A percentile compares a stretch with the other conserved stretches of the same genome.
These are phyloP conservation scores for Picea sitchensis DNA, from an alignment of 75 land plant species.

Conservation along the genomic window DNA sequence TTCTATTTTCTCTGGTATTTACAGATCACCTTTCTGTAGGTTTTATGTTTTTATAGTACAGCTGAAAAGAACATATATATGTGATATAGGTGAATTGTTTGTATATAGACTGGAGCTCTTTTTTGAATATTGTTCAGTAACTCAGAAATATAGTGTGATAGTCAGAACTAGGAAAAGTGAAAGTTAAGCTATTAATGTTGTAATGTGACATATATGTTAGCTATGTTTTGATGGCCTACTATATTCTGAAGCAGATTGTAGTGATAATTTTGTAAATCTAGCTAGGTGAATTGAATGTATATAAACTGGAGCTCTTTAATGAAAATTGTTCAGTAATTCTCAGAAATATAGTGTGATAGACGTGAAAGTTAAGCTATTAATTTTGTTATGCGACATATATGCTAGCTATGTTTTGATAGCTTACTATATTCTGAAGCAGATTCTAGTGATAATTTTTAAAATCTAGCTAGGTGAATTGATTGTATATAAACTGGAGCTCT, in stretches of 20 bases:
- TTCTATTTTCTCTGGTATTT: neutral
- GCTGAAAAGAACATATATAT: neutral
- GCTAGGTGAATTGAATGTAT: constrained; percentile 14
- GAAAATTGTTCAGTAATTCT: neutral
- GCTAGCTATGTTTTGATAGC: neutral
- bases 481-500: neutral
- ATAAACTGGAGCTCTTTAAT: neutral
- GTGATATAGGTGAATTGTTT: neutral
- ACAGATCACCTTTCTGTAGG: neutral
- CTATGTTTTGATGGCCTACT: neutral
- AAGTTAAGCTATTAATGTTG: too few species aligned
- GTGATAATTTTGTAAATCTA: constrained; percentile 12
- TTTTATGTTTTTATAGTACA: neutral
- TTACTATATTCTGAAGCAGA: too few species aligned
- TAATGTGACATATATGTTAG: too few species aligned
- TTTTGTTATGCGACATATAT: neutral
- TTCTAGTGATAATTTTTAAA: neutral
- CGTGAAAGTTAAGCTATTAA: neutral
- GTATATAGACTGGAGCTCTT: neutral
- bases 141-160: neutral
- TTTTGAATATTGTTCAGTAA: too few species aligned
- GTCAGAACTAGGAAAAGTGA: too few species aligned
- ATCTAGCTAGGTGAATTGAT: constrained; percentile 23
- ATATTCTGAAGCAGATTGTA: too few species aligned
- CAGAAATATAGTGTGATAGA: neutral